Base-by-base conservation (phyloP, 768 basidiomycete species). In the Cystofilobasidium ferigula region DNA sequence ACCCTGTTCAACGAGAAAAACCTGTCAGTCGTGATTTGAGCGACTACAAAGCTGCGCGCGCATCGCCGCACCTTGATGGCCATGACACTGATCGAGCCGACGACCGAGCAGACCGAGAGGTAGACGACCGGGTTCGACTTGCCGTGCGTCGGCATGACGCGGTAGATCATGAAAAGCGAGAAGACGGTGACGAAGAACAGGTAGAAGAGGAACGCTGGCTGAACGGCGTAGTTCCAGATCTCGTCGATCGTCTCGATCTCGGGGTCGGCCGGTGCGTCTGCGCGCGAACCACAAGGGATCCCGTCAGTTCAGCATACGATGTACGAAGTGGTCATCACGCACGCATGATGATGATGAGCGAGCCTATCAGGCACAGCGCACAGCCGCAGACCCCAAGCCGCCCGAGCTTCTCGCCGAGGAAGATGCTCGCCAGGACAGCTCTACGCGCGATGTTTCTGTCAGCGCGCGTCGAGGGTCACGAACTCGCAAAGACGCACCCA, bases 71-170 rank as follows among this genome's bases (percentile, higher is more conserved):
- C 76, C 72, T 99, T 99, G 81, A 97, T 88, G 47, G 91, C 87
- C 95, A 99, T 98, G 77, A 98, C 85, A n/a, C 90, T 91, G 51
- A 99, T 84, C 35, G 89, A 92, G 14, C 95, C 95, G 51, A 91
- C 91, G 64, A 97, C 76, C 14, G 93, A 97, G 77, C 95, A 98
- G 72, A 99, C 94, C 32, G 92, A 92, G 69, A 98, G 83, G 78
- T 95, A 98, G 35, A 95, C 87, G 68, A 91, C 71, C 2, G 95
- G 95, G 69, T 87, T 92, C 63, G 84, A 82, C 53, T 86, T 86
- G 36, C 95, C 95, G 72, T 95, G 83, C 69, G 79, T 84, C 10
- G 95, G 95, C 1, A 83, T 87, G 68, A 95, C 81, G 30, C 77
- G 77, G 79, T 88, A 91, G 65, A 97, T 90, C 86, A 95, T 88